Conservation (phyloP, 768 basidiomycete species). For the Gymnopilus junonius region DNA sequence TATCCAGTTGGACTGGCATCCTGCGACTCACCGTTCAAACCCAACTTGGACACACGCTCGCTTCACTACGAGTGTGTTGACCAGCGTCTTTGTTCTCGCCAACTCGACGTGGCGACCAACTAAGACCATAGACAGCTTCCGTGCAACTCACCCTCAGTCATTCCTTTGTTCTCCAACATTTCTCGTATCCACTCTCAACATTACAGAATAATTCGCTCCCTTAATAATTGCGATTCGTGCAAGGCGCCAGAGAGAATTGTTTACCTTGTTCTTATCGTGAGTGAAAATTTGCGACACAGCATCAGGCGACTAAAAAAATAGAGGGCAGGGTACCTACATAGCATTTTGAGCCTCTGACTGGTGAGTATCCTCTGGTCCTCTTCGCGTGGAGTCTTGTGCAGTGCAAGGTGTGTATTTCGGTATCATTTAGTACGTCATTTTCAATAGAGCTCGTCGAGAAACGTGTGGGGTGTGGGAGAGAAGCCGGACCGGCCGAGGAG, state of each 20-base stretch:
- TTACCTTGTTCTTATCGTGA: slow-evolving; percentile 23
- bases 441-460: slow-evolving; percentile 37
- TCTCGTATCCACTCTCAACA: slow-evolving; percentile 23
- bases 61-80: slow-evolving; percentile 56
- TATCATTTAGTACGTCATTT: slow-evolving; percentile 32
- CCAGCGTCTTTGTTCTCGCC: slow-evolving; percentile 34
- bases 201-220: slow-evolving; percentile 35
- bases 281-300: slow-evolving; percentile 2
- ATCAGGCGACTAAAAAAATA: slow-evolving; percentile 9
- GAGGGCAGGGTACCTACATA: slow-evolving; percentile 4
- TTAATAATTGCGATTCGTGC: slow-evolving; percentile 23
- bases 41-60: slow-evolving; percentile 44
- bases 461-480: slow-evolving; percentile 40
- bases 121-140: slow-evolving; percentile 34
- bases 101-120: slow-evolving; percentile 41
- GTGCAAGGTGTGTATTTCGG: slow-evolving; percentile 12
- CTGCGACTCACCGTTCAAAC: slow-evolving; percentile 35
- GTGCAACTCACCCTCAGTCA: slow-evolving; percentile 52
- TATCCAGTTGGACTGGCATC: slow-evolving; percentile 37
- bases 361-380: slow-evolving; percentile 16
- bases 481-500: slow-evolving; percentile 29
- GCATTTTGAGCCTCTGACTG: slow-evolving; percentile 6
- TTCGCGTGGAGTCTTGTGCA: slow-evolving; percentile 3
- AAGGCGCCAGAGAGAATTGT: slow-evolving; percentile 22
- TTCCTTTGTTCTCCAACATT: slow-evolving; percentile 42